Percentiles rank a stretch among this genome's conserved stretches.
Evolutionary conservation across 2,329 filamentous ascomycete genomes (phyloP).

Genomic region (Aspergillus transmontanensis): DNA sequence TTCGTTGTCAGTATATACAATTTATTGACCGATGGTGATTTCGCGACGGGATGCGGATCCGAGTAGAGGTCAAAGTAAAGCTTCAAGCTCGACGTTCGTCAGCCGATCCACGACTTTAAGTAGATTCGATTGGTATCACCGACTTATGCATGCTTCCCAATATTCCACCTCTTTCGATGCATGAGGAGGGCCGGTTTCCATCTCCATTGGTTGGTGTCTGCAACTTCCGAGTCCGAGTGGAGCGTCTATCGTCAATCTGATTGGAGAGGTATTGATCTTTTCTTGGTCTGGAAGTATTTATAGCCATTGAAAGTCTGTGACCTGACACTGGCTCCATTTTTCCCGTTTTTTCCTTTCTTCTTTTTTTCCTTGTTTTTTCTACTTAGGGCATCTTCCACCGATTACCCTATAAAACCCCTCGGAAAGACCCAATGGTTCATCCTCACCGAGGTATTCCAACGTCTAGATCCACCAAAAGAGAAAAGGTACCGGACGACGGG

Average conservation of each 20-base stretch:
- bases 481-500: not conserved
- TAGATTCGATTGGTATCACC: not conserved
- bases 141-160: not conserved
- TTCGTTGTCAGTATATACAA: no score
- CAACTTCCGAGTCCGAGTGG: not conserved
- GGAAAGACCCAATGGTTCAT: not conserved
- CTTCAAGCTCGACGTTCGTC: not conserved
- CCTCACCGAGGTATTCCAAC: not conserved
- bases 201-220: not conserved
- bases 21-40: not conserved
- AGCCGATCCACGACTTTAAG: not conserved
- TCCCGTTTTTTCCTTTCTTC: not conserved
- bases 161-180: not conserved
- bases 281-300: not conserved
- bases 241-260: not conserved
- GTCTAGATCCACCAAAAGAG: not conserved
- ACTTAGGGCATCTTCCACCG: not conserved
- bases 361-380: not conserved
- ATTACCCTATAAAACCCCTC: not conserved
- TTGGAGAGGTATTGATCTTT: not conserved
- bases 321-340: not conserved
- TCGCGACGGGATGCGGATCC: not conserved
- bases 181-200: not conserved
- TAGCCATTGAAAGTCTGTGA: not conserved
- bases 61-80: not conserved